Evolutionary conservation across 192 early-diverging fungal genomes (phyloP).

Genomic region (Chytriomyces hyalinus): DNA sequence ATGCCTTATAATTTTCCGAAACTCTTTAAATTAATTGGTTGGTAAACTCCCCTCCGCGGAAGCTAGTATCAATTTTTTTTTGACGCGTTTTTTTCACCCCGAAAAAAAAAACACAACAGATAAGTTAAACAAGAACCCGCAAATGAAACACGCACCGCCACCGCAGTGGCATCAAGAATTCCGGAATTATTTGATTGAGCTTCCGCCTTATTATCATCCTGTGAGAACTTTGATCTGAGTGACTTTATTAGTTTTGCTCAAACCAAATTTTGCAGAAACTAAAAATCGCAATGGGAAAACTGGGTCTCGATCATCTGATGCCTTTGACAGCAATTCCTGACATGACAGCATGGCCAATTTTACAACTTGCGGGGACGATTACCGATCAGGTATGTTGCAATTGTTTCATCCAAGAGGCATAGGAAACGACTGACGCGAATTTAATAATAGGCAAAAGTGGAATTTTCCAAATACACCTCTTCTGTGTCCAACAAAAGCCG

Average conservation of each 20-base stretch:
- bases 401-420: background rate
- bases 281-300: constrained; percentile 44
- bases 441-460: constrained; percentile 9
- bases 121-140: constrained; percentile 21
- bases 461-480: constrained; percentile 17
- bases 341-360: constrained; percentile 24
- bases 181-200: constrained; percentile 27
- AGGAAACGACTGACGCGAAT: background rate
- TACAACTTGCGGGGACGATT: background rate
- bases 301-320: constrained; percentile 47
- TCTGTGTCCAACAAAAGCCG: background rate
- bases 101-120: constrained; percentile 38
- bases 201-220: constrained; percentile 41
- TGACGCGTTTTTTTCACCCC: constrained; percentile 46
- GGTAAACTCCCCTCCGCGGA: background rate
- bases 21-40: constrained; percentile 65
- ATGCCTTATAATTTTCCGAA: constrained; percentile 80
- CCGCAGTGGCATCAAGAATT: constrained; percentile 62
- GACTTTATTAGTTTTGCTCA: constrained; percentile 36
- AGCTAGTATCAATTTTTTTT: background rate
- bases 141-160: constrained; percentile 50
- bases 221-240: constrained; percentile 50
- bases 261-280: constrained; percentile 53
- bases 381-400: constrained; percentile 12
- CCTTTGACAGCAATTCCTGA: constrained; percentile 14